A percentile compares a stretch with the other conserved stretches of the same genome.
Conservation (phyloP, 2,329 filamentous ascomycete species). For the Alternaria hordeiaustralica region DNA sequence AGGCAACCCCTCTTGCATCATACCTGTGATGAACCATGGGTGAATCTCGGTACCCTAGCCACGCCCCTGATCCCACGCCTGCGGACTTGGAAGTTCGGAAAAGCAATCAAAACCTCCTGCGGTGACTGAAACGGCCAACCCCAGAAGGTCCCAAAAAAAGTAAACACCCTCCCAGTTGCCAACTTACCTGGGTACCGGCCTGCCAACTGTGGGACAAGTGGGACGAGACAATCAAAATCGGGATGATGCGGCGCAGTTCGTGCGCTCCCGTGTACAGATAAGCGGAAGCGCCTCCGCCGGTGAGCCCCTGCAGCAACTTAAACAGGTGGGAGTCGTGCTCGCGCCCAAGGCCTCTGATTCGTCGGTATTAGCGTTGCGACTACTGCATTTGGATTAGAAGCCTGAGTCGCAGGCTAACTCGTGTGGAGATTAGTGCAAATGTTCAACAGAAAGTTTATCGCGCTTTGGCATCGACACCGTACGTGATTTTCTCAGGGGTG, state of each 20-base stretch:
- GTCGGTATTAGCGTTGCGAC: background rate
- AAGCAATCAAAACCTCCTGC: background rate
- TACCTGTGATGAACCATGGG: background rate
- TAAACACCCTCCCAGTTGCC: background rate
- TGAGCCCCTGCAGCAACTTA: background rate
- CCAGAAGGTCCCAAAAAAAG: background rate
- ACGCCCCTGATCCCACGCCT: background rate
- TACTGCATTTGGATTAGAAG: background rate
- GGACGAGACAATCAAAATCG: background rate
- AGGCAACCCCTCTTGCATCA: background rate
- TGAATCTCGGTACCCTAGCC: background rate
- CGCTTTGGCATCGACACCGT: background rate
- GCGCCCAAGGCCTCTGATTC: background rate
- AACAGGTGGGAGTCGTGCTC: background rate
- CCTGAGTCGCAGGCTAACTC: background rate
- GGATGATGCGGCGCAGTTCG: background rate
- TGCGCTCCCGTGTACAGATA: background rate
- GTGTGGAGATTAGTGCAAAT: background rate
- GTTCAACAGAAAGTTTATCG: background rate
- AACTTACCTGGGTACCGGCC: background rate
- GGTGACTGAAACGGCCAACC: background rate
- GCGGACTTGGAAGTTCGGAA: background rate
- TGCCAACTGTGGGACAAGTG: background rate
- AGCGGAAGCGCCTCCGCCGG: background rate
- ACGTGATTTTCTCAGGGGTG: background rate